Base-by-base conservation (phyloP, 2,329 filamentous ascomycete genomes). In the Acrodontium crateriforme region DNA sequence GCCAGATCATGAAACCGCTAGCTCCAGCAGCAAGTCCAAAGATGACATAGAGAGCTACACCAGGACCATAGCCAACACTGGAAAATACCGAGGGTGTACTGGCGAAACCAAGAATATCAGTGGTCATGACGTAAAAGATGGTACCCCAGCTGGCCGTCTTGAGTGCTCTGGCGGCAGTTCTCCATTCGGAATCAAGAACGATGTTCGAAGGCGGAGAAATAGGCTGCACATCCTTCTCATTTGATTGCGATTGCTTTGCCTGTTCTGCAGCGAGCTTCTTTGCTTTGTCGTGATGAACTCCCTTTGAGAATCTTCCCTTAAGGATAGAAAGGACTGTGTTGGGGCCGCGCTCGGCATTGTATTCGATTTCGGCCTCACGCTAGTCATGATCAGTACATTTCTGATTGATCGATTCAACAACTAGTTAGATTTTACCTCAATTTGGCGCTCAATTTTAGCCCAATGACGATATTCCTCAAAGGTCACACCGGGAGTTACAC, bases 401-500 rank as follows among this genome's bases (percentile, higher is more conserved):
- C n/a, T n/a, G n/a, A n/a, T n/a, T n/a, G n/a, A n/a, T n/a, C n/a
- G n/a, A n/a, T n/a, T n/a, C n/a, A n/a, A n/a, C n/a, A n/a, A n/a
- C 13, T 20, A 28, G 9, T 33, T 26, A n/a, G 40, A 37, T 11
- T 39, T 24, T 15, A 13, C 17, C 25, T 39, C 37, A 6, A 38
- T 31, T 21, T 34, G 29, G 8, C 35, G 35, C 21, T 45, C 42
- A 13, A 39, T 41, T 12, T 50, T 42, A 6, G 56, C 55, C 37
- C 53, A 58, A 35, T 54, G 51, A n/a, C 46, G 32, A 28, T 59
- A 59, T 26, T 58, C 55, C 31, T 58, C 56, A 28, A 58, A 53
- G 2, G 42, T 41, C 11, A 55, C 35, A 6, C 23, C 31, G 2
- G 37, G 29, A 23, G 46, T 42, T 13, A 30, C 24, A n/a, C 37